Percentiles rank a stretch among this genome's conserved stretches.
Evolutionary conservation across 495 filamentous ascomycete species (phyloP).

Genomic region (Opeltia flavorubescens): DNA sequence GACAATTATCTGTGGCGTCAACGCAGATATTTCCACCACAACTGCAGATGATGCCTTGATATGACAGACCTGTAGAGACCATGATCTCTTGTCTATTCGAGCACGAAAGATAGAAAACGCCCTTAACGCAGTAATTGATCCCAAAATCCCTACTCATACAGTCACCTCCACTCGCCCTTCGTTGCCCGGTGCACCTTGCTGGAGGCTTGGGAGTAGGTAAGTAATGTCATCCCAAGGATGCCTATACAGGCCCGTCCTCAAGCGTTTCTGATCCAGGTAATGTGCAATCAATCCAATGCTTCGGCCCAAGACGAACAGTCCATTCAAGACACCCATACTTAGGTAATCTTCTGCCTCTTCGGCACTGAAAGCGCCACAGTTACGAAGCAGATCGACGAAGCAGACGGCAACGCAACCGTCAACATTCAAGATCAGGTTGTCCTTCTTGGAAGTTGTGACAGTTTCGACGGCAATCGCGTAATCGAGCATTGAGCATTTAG

Average conservation of each 20-base stretch:
- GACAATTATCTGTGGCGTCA: too few relatives aligned
- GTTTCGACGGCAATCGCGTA: slow-evolving; percentile 96
- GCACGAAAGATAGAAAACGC: too few relatives aligned
- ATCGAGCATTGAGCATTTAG: slow-evolving; percentile 90
- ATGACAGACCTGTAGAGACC: too few relatives aligned
- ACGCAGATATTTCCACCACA: too few relatives aligned
- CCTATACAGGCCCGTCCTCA: slow-evolving; percentile 94
- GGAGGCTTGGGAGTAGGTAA: slow-evolving; percentile 77
- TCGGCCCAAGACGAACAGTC: slow-evolving; percentile 92
- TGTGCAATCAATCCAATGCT: slow-evolving; percentile 98
- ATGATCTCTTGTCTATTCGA: too few relatives aligned
- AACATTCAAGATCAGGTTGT: slow-evolving; percentile 98
- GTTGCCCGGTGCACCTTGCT: slow-evolving; percentile 51
- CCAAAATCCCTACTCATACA: slow-evolving; percentile 27
- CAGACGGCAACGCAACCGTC: slow-evolving; percentile 96
- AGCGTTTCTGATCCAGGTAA: slow-evolving; percentile 98
- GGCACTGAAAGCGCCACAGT: slow-evolving; percentile 81
- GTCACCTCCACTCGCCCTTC: slow-evolving; percentile 89
- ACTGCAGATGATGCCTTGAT: too few relatives aligned
- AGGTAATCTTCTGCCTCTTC: slow-evolving; percentile 45
- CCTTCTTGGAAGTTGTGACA: slow-evolving; percentile 98
- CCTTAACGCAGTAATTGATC: too few relatives aligned
- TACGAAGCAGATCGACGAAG: slow-evolving; percentile 94
- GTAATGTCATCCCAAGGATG: slow-evolving; percentile 99
- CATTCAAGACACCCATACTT: slow-evolving; percentile 94